A percentile compares a stretch with the other conserved stretches of the same genome.
These are phyloP conservation scores for Eruca vesicaria DNA, from an alignment of 441 rosid species.

Conservation along the genomic window DNA sequence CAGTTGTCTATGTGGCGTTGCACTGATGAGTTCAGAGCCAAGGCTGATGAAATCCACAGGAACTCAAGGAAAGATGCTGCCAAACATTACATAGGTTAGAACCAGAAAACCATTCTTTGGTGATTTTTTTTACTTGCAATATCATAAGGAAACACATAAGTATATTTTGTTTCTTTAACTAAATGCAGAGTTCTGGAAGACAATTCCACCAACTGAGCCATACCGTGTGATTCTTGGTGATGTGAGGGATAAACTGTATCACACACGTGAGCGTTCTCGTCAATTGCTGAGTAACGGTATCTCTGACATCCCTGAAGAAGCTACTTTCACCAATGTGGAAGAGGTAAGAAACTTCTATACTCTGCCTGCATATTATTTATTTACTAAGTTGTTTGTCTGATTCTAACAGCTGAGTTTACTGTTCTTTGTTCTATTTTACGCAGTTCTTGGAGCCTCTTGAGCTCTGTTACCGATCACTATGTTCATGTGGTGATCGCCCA, in stretches of 20 bases:
- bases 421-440: background rate
- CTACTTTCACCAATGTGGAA: slow-evolving; percentile 63
- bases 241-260: slow-evolving; percentile 77
- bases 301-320: slow-evolving; percentile 86
- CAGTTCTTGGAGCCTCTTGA: slow-evolving; percentile 92
- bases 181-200: slow-evolving; percentile 83
- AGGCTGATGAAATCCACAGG: slow-evolving; percentile 67
- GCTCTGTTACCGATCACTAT: slow-evolving; percentile 79
- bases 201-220: slow-evolving; percentile 75
- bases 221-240: slow-evolving; percentile 90
- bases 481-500: slow-evolving; percentile 76
- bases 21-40: slow-evolving; percentile 77
- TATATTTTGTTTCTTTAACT: too few species aligned
- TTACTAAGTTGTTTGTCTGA: background rate
- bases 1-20: slow-evolving; percentile 99
- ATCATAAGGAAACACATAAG: background rate
- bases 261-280: slow-evolving; percentile 87
- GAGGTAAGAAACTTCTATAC: slow-evolving; percentile 43
- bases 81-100: slow-evolving; percentile 64
- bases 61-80: slow-evolving; percentile 81
- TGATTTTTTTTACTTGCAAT: background rate
- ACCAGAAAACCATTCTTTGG: background rate
- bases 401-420: slow-evolving; percentile 1
- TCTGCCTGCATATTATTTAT: background rate
- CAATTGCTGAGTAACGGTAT: slow-evolving; percentile 60